phyloP scores from a whole-genome alignment of 2,329 filamentous ascomycete species.

The Trichoderma breve region DNA sequence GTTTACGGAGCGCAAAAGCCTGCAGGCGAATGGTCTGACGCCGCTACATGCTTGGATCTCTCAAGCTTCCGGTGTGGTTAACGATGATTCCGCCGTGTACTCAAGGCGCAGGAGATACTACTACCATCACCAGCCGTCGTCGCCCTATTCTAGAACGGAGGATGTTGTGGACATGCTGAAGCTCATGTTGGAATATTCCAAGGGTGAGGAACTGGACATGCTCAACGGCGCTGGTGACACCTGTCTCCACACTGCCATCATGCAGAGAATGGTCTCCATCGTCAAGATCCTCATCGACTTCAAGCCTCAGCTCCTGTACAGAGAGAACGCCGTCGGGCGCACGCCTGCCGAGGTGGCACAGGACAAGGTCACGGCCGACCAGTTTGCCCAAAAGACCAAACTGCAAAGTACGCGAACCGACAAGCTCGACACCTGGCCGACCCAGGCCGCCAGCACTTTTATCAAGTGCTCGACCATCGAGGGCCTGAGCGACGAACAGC shows the following conservation, averaged over 20 bases:
- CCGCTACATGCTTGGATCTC: constrained; percentile 63
- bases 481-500: constrained; percentile 23
- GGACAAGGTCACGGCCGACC: constrained; percentile 48
- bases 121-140: constrained; percentile 13
- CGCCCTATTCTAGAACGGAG: constrained; percentile 28
- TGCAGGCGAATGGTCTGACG: constrained; percentile 53
- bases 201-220: constrained; percentile 54
- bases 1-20: constrained; percentile 56
- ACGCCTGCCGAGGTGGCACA: constrained; percentile 69
- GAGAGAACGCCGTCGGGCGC: constrained; percentile 73
- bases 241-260: constrained; percentile 57
- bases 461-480: constrained; percentile 2
- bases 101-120: constrained; percentile 18
- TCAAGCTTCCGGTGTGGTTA: constrained; percentile 26
- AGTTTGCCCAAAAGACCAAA: constrained; percentile 30
- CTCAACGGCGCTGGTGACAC: constrained; percentile 66
- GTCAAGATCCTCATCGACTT: constrained; percentile 50
- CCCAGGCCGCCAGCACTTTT: constrained; percentile 16
- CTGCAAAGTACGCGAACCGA: background rate
- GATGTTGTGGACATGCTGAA: constrained; percentile 44
- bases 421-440: constrained; percentile 21
- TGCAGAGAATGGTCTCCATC: constrained; percentile 36
- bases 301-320: constrained; percentile 59
- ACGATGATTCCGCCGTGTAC: constrained; percentile 15
- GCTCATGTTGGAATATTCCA: constrained; percentile 53